Evolutionary conservation across 2,329 filamentous ascomycete species (phyloP), one percentile per base, ranked within the genome.

Genomic region (Microdochium nivale): DNA sequence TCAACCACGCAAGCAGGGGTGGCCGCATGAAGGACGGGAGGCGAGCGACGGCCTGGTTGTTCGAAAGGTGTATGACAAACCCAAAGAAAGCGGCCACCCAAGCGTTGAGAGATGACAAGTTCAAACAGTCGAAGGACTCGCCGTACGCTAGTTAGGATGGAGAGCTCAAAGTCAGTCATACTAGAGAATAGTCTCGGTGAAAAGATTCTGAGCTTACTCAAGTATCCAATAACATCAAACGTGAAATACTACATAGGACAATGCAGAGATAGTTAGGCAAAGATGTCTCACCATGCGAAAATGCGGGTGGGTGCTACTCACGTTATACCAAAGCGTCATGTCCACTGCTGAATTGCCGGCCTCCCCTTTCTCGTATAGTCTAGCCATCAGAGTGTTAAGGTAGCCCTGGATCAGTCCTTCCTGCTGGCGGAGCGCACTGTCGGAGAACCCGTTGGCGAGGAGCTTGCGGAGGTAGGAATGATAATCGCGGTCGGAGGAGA

Each of bases 291-390:
- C 4, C 35, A 40, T 16, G 14, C 19, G 4, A 7, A 40, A 4
- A 16, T 5, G 14, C 7, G 19, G 14, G 7, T 4, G 7, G 7
- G 13, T 40, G 7, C 19, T 67, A 3, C 65, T 60, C 57, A 63
- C 70, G 54, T 70, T 70, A 53, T 60, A 67, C 69, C 70, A 72
- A 46, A 68, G 60, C 21, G 59, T 62, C 63, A 73, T 65, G 47
- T 67, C 62, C 27, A 62, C 52, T 7, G 65, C 53, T 1, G 61
- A 7, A 8, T 16, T 35, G 10, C 25, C 47, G 43, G n/a, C 43
- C 7, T 47, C 4, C 4, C 21, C 19, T 14, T 14, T 23, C 21
- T 69, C 65, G 27, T 58, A 58, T 49, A 73, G 53, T 27, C 62
- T 65, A n/a, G 56, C 47, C 32, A 71, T 62, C 50, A 71, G 64